Base-by-base conservation (phyloP, 257 asterid species). In the Salvia miltiorrhiza region DNA sequence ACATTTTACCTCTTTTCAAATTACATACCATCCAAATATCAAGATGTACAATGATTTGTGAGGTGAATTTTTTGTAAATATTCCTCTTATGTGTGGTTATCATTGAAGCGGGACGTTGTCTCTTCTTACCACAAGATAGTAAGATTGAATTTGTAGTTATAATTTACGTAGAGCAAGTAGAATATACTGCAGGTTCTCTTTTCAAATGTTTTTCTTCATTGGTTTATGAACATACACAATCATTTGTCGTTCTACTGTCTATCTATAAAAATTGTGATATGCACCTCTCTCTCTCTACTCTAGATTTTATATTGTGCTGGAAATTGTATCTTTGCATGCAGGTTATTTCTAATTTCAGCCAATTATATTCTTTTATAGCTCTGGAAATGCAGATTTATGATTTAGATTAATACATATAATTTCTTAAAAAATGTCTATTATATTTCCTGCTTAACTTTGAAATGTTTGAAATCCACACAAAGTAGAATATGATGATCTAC, bases 61-160 rank as follows among this genome's bases (percentile, higher is more conserved):
- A n/a, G n/a, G n/a, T n/a, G n/a, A n/a, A n/a, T n/a, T n/a, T n/a
- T n/a, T n/a, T 54, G 77, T 52, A 44, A 30, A 4, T 30, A 52
- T 93, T 57, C 97, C 97, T 65, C 87, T 94, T 57, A 88, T 94
- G 52, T 68, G 75, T 30, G 33, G 5, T n/a, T 30, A 5, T 30
- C 33, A 3, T 5, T 30, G 33, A 30, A 30, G n/a, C n/a, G n/a
- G n/a, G n/a, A n/a, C n/a, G n/a, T n/a, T n/a, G n/a, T n/a, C n/a
- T n/a, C n/a, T n/a, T n/a, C n/a, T n/a, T n/a, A n/a, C n/a, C n/a
- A n/a, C n/a, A n/a, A n/a, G 19, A 4, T 43, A 45, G 52, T 45
- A 16, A 45, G 52, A 45, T n/a, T 14, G 52, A 41, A 45, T 45
- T 7, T 33, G 39, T 33, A 33, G 39, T 7, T 8, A 5, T 33